These are phyloP conservation scores for Anthostomella pinea DNA, from an alignment of 2,329 filamentous ascomycete species.

Conservation along the genomic window DNA sequence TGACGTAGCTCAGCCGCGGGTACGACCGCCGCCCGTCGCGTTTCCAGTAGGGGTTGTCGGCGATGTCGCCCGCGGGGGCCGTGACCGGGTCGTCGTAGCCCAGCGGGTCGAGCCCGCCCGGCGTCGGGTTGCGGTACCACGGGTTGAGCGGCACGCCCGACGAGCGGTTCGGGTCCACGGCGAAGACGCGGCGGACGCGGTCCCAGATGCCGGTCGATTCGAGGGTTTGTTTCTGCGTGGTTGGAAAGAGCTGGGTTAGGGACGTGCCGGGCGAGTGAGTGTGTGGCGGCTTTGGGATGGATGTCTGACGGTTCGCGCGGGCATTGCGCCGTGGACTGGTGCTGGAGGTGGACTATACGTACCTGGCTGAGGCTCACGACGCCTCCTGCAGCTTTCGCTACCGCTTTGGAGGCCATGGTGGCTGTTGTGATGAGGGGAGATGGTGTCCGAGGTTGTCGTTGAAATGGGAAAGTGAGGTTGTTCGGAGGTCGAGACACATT, in stretches of 20 bases:
- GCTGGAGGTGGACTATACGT: constrained; percentile 23
- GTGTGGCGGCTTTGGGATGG: background rate
- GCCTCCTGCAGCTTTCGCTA: constrained; percentile 52
- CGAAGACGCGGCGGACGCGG: constrained; percentile 70
- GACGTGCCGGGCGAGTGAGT: constrained; percentile 2
- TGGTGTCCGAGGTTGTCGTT: constrained; percentile 16
- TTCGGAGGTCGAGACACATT: constrained; percentile 12
- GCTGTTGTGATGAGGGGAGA: constrained; percentile 26
- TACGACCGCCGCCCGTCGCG: constrained; percentile 83
- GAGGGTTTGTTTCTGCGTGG: constrained; percentile 84
- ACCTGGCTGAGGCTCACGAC: constrained; percentile 60
- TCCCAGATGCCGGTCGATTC: constrained; percentile 90
- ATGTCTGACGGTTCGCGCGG: no score
- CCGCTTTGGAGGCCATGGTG: constrained; percentile 61
- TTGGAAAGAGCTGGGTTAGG: constrained; percentile 16
- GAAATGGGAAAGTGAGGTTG: constrained; percentile 20
- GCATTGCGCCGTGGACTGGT: no score
- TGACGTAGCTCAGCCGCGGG: constrained; percentile 74
- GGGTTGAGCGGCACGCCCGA: constrained; percentile 91
- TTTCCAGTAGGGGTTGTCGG: constrained; percentile 95
- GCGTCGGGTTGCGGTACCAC: constrained; percentile 84
- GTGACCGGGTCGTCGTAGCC: constrained; percentile 81
- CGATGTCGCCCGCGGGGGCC: constrained; percentile 78
- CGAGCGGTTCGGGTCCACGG: constrained; percentile 84
- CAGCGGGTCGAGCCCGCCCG: constrained; percentile 67